Base-by-base conservation (phyloP, 2,329 filamentous ascomycete species). In the Paramyrothecium sp. region DNA sequence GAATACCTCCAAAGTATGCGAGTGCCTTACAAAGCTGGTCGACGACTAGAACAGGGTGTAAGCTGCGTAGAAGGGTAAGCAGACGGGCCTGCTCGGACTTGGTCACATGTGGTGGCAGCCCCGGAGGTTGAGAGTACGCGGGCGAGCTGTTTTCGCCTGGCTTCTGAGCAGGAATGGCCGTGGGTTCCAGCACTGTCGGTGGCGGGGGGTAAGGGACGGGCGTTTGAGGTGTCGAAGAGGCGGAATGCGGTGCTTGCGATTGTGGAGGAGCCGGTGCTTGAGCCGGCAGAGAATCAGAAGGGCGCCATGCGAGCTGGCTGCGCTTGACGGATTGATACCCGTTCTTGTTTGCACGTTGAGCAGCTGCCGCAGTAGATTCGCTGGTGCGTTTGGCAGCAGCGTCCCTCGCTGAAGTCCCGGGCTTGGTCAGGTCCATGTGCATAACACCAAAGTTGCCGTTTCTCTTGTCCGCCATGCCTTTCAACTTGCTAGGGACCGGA, bases 401-500 rank as follows among this genome's bases (percentile, higher is more conserved):
- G 65, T 81, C 78, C 51, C 82, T 75, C 46, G 79, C 75, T 53
- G 79, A 73, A 44, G 78, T 76, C 57, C 79, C 76, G 60, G 74
- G 71, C 66, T 72, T 76, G 56, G 73, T 65, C 23, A 83, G 73
- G 34, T 81, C 78, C 75, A 88, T 86, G 56, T 86, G 83, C 79
- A 88, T 86, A 46, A 88, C 82, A 50, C 78, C 76, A 67, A 88
- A 88, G 62, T 86, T 86, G 26, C 85, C 85, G 58, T 82, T 82
- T 63, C 79, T 81, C 23, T 76, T 74, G 60, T 82, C 78, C 20
- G 81, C 80, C 61, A 81, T 83, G 58, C 83, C 82, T 66, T 87
- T 85, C 55, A 88, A 73, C 67, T 86, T 87, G 69, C 80, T 85
- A 4, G 86, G 85, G 2, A 88, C 79, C 2, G 84, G 82, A 59